A percentile compares a stretch with the other conserved stretches of the same genome.
These are phyloP conservation scores for Fusarium tjaetaba DNA, from an alignment of 2,329 filamentous ascomycete genomes.

Conservation along the genomic window DNA sequence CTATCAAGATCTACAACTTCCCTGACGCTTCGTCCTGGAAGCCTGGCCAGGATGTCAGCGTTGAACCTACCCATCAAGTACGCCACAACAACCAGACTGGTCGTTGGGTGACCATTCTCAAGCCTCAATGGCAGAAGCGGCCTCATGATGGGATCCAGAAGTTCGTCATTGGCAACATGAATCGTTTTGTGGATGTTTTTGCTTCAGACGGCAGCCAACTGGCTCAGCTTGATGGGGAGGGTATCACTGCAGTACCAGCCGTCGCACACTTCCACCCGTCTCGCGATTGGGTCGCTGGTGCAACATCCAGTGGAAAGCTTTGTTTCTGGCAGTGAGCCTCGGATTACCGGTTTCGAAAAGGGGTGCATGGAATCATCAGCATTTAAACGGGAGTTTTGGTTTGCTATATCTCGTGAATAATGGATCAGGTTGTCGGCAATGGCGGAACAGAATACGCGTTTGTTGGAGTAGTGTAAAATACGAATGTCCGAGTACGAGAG, in stretches of 20 bases:
- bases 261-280: constrained; percentile 91
- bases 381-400: constrained; percentile 36
- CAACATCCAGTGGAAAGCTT: constrained; percentile 90
- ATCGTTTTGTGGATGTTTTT: constrained; percentile 93
- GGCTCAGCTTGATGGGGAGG: constrained; percentile 86
- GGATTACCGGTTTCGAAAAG: not conserved
- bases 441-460: constrained; percentile 2
- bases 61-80: constrained; percentile 76
- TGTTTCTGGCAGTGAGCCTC: constrained; percentile 83
- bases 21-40: constrained; percentile 68
- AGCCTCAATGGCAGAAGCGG: constrained; percentile 86
- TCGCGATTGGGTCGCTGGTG: constrained; percentile 90
- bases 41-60: constrained; percentile 67
- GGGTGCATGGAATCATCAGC: not conserved
- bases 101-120: constrained; percentile 86
- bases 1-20: constrained; percentile 90
- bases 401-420: constrained; percentile 6
- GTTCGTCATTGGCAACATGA: constrained; percentile 97
- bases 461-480: not conserved
- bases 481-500: constrained; percentile 12
- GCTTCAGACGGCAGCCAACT: constrained; percentile 84
- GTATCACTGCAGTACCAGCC: constrained; percentile 93
- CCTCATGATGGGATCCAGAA: constrained; percentile 84
- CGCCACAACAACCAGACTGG: constrained; percentile 96
- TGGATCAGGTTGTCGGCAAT: constrained; percentile 5